Evolutionary conservation across 768 basidiomycete genomes (phyloP).

Genomic region (Panellus pusillus): DNA sequence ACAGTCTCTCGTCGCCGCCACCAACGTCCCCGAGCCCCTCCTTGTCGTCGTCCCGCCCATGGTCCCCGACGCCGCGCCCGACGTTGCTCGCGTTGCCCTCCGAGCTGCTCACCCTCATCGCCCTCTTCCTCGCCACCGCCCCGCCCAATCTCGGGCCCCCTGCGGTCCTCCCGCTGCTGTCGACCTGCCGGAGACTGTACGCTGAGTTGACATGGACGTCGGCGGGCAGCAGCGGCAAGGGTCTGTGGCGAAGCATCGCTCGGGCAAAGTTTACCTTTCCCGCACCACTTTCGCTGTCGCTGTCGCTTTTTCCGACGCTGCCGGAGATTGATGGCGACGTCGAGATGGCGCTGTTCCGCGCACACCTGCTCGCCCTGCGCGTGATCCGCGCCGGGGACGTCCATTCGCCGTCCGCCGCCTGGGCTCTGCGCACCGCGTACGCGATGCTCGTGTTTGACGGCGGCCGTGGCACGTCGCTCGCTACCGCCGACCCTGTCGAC

Average conservation of each 20-base stretch:
- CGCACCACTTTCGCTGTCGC: not conserved
- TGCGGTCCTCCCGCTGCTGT: constrained; percentile 13
- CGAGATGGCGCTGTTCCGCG: not conserved
- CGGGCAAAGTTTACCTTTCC: constrained; percentile 7
- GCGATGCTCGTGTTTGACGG: not conserved
- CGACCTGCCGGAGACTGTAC: not conserved
- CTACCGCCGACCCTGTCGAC: not conserved
- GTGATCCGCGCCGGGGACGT: constrained; percentile 2
- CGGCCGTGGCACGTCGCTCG: too few relatives aligned
- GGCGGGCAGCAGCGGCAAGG: too few relatives aligned
- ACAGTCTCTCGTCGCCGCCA: too few relatives aligned
- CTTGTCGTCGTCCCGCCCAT: too few relatives aligned
- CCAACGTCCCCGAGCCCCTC: too few relatives aligned
- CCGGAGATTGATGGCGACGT: not conserved
- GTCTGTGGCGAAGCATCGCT: not conserved
- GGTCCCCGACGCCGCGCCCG: not conserved
- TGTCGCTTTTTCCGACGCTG: not conserved
- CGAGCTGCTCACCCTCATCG: constrained; percentile 15
- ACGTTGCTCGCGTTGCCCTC: constrained; percentile 4
- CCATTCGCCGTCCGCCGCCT: not conserved
- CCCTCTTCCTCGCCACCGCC: constrained; percentile 16
- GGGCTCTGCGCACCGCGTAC: not conserved
- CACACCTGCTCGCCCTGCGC: not conserved
- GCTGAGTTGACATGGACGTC: not conserved
- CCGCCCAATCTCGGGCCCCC: constrained; percentile 19